Base-by-base conservation (phyloP, 306 rosid genomes). In the Citrullus amarus region DNA sequence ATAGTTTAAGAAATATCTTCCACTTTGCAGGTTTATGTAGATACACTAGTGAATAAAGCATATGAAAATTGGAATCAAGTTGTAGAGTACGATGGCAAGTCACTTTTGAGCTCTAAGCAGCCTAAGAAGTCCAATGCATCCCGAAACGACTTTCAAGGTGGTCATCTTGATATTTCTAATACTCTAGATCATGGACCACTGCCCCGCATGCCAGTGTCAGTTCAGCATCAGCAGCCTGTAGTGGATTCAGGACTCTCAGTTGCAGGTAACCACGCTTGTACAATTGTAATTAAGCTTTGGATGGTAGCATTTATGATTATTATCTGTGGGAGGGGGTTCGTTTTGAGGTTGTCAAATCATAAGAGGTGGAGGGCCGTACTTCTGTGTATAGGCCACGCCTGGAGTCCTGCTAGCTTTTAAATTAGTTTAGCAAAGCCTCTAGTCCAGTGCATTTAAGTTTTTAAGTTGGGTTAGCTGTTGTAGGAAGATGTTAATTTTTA, bases 11-110 rank as follows among this genome's bases (percentile, higher is more conserved):
- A 73, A 73, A 51, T 15, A 28, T 54, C 44, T 73, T 30, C 41
- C 41, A 0, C 16, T 30, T 57, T 86, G 84, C 93, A 96, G 99
- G 85, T 92, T 76, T 91, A 87, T 82, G 97, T 96, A 8, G 99
- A 96, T 89, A 83, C 91, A 2, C 84, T 92, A 77, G 97, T 96
- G 87, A 96, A 96, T 84, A 92, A 90, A 86, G 98, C 99, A 54
- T 96, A 96, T 60, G 99, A 96, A 22, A 87, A 91, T 82, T 96
- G 99, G 99, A 89, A 90, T 44, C 93, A 89, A 76, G 99, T 91
- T 77, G 73, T 91, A 67, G 96, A 96, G 76, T 96, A 96, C 78
- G 98, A 96, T 85, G 97, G 98, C 48, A 96, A 93, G 84, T 87
- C 99, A 69, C 92, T 90, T 32, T 79, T 91, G 83, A 80, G 78